These are phyloP conservation scores for Lodderomyces margitis DNA, from an alignment of 1,139 yeast species.

Conservation along the genomic window DNA sequence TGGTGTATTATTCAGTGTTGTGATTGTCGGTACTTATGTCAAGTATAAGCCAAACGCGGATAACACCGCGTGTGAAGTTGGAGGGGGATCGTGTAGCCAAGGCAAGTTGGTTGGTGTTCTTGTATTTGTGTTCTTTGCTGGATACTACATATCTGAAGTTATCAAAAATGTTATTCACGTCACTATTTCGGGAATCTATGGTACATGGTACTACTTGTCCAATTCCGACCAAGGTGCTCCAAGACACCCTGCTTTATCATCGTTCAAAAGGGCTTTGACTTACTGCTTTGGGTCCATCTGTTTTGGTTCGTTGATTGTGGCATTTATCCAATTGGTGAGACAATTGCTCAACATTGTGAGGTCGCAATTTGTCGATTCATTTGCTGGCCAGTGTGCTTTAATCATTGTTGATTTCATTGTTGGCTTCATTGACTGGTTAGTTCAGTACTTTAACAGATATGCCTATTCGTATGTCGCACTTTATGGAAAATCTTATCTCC, in stretches of 20 bases:
- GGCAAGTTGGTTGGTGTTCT: slow-evolving; percentile 64
- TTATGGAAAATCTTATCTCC: slow-evolving; percentile 76
- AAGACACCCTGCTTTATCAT: slow-evolving; percentile 73
- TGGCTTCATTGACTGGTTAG: slow-evolving; percentile 72
- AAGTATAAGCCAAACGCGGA: slow-evolving; percentile 52
- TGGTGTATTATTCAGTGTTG: slow-evolving; percentile 61
- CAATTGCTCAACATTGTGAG: slow-evolving; percentile 48
- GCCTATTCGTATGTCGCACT: slow-evolving; percentile 87
- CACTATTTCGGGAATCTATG: slow-evolving; percentile 81
- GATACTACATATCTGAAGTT: slow-evolving; percentile 83
- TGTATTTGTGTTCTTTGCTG: slow-evolving; percentile 79
- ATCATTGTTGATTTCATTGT: slow-evolving; percentile 60
- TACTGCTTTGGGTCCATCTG: slow-evolving; percentile 90
- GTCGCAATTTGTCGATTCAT: slow-evolving; percentile 50
- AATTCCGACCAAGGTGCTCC: slow-evolving; percentile 82
- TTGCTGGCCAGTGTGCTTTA: slow-evolving; percentile 55
- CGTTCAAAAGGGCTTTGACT: slow-evolving; percentile 79
- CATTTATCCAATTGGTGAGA: slow-evolving; percentile 65
- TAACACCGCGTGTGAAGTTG: slow-evolving; percentile 39
- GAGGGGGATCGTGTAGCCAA: slow-evolving; percentile 67
- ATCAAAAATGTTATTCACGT: slow-evolving; percentile 82
- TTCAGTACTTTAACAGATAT: slow-evolving; percentile 84
- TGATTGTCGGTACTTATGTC: slow-evolving; percentile 72
- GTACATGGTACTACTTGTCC: slow-evolving; percentile 86
- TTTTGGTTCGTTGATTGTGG: slow-evolving; percentile 81